A percentile compares a stretch with the other conserved stretches of the same genome.
Conservation (phyloP, 2,329 filamentous ascomycete genomes). For the Talaromyces piceae region DNA sequence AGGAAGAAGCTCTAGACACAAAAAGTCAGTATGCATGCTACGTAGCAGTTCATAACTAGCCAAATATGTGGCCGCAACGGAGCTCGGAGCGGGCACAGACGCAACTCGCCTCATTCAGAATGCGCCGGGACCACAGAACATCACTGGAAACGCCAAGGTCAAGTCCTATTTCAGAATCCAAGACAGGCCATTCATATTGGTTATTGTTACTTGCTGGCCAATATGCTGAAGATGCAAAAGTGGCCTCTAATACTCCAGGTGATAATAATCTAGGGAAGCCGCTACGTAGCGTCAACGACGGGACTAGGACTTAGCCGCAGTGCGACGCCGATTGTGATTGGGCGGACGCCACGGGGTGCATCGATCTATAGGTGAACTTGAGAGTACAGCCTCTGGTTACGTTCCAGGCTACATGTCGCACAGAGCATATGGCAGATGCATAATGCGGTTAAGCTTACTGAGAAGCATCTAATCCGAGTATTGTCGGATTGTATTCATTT, state of each 20-base stretch:
- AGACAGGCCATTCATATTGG: neutral
- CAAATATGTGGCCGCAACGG: conserved; percentile 11
- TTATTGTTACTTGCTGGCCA: too few relatives aligned
- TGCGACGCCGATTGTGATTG: neutral
- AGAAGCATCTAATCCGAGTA: too few relatives aligned
- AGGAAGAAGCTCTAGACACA: neutral
- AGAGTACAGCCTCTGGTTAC: too few relatives aligned
- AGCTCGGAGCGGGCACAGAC: conserved; percentile 1
- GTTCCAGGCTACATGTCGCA: neutral
- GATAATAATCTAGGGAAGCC: neutral
- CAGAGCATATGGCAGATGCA: too few relatives aligned
- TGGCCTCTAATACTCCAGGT: neutral
- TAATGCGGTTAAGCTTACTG: too few relatives aligned
- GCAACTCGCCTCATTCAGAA: neutral
- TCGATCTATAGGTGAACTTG: neutral
- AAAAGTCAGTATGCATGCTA: neutral
- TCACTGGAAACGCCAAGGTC: neutral
- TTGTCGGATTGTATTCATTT: too few relatives aligned
- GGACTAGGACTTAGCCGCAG: neutral
- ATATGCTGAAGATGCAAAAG: neutral
- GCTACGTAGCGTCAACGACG: neutral
- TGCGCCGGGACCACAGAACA: neutral
- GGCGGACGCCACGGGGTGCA: neutral
- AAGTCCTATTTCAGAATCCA: neutral
- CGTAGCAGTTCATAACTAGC: too few relatives aligned